phyloP scores from a whole-genome alignment of 805 yeast genomes.

The Ogataea pilisensis region DNA sequence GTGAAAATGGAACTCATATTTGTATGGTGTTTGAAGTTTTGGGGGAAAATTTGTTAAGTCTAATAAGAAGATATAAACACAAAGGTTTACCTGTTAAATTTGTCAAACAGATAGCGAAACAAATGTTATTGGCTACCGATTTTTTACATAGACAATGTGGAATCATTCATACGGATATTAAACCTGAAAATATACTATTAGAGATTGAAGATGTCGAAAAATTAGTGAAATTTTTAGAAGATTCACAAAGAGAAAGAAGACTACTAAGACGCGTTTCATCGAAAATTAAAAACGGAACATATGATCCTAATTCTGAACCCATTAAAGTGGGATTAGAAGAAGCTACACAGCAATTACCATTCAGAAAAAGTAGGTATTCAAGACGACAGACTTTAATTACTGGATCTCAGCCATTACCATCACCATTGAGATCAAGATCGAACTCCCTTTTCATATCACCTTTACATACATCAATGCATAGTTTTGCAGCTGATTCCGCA shows the following conservation, averaged over 20 bases:
- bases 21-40: conserved; percentile 97
- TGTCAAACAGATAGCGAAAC: conserved; percentile 57
- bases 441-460: conserved; percentile 28
- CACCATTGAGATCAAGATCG: conserved; percentile 64
- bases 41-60: conserved; percentile 87
- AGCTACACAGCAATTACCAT: conserved; percentile 16
- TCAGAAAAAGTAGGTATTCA: conserved; percentile 37
- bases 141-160: conserved; percentile 60
- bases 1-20: conserved; percentile 89
- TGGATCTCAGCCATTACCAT: conserved; percentile 90
- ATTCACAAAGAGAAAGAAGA: conserved; percentile 34
- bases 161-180: conserved; percentile 69
- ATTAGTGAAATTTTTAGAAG: conserved; percentile 43
- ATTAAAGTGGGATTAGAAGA: conserved; percentile 10
- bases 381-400: conserved; percentile 76
- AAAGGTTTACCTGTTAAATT: conserved; percentile 46
- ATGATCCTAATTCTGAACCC: conserved; percentile 12
- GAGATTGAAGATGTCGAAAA: conserved; percentile 52
- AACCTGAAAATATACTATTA: conserved; percentile 65
- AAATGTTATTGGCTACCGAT: conserved; percentile 51
- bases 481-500: conserved; percentile 11
- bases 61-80: conserved; percentile 67
- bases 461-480: conserved; percentile 12
- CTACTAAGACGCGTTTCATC: conserved; percentile 26
- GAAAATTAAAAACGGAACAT: conserved; percentile 17